A percentile compares a stretch with the other conserved stretches of the same genome.
Conservation (phyloP, 768 basidiomycete species). For the Rhodosporidiobolus sp. region DNA sequence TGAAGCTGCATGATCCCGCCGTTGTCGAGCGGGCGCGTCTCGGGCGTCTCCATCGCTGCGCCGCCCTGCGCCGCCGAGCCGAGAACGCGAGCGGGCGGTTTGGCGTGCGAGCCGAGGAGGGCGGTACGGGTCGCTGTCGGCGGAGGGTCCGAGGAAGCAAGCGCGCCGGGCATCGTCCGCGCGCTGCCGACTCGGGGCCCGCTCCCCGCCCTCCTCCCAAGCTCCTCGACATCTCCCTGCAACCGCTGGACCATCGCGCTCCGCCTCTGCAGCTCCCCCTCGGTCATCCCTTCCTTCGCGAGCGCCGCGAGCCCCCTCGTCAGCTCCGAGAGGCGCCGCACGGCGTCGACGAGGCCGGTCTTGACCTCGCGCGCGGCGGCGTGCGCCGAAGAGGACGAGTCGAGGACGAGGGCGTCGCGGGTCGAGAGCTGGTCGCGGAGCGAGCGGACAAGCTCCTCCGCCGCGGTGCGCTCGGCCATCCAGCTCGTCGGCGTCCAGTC, state of each 20-base stretch:
- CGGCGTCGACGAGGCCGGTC: slow-evolving; percentile 70
- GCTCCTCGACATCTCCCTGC: slow-evolving; percentile 85
- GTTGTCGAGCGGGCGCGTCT: slow-evolving; percentile 83
- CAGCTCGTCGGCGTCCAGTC: slow-evolving; percentile 72
- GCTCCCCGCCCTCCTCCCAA: slow-evolving; percentile 78
- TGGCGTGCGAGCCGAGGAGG: slow-evolving; percentile 55
- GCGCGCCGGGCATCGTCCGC: slow-evolving; percentile 6
- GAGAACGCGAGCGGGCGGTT: slow-evolving; percentile 64
- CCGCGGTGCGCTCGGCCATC: slow-evolving; percentile 81
- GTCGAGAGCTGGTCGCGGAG: slow-evolving; percentile 82
- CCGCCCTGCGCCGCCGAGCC: slow-evolving; percentile 55
- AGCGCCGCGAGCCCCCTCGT: slow-evolving; percentile 66
- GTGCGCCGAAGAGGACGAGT: slow-evolving; percentile 71
- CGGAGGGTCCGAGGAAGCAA: too few species aligned
- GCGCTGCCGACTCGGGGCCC: slow-evolving; percentile 57
- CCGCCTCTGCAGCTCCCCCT: slow-evolving; percentile 86
- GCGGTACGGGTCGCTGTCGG: slow-evolving; percentile 60
- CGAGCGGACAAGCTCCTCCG: slow-evolving; percentile 72
- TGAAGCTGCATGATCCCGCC: slow-evolving; percentile 75
- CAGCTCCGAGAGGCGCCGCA: slow-evolving; percentile 69
- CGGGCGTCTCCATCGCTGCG: slow-evolving; percentile 64
- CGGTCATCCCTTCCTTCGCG: slow-evolving; percentile 68
- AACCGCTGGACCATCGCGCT: slow-evolving; percentile 83
- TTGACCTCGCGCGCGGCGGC: slow-evolving; percentile 79
- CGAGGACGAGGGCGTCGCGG: slow-evolving; percentile 75